Base-by-base conservation (phyloP, 2,329 filamentous ascomycete species). In the Xenoacremonium recifei region DNA sequence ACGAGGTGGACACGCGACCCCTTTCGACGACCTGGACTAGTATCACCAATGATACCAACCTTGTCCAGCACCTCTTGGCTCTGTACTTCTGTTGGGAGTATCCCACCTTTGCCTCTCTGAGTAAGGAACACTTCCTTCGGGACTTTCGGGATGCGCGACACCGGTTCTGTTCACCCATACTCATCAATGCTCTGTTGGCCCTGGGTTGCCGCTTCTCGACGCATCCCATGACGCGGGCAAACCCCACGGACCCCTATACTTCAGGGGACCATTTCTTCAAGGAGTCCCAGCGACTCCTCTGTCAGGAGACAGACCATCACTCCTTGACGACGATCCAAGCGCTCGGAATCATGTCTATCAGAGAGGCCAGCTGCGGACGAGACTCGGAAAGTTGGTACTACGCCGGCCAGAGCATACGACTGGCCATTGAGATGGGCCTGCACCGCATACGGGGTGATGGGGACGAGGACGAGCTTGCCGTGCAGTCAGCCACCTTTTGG, bases 71-170 rank as follows among this genome's bases (percentile, higher is more conserved):
- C 52, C 69, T 87, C 9, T 64, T 87, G 39, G 72, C 77, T 1
- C 67, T 87, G 21, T 88, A 87, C 64, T 88, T 88, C 51, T 85
- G 82, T 67, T 89, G 85, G 78, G 80, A 85, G 50, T 87, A 89
- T 59, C 83, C 85, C 3, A 88, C 84, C 11, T 88, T 87, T 63
- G 80, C 84, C 4, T 80, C 85, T 3, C 74, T 89, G 33, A 86
- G 82, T 56, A 84, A 85, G 57, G 82, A 87, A 53, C 79, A 84
- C 55, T 89, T 88, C 53, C 67, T 85, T 44, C 72, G 73, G 38
- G 84, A 88, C 60, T 87, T 86, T 55, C 66, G 71, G 27, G 70
- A 73, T 9, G 82, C 81, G 2, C 69, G 76, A 15, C 70, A 73
- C 35, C 77, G 84, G 21, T 87, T 82, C 62, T 89, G 84, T 65